phyloP scores from a whole-genome alignment of 1,284 basidiomycete genomes.

The Pholiota adiposa region DNA sequence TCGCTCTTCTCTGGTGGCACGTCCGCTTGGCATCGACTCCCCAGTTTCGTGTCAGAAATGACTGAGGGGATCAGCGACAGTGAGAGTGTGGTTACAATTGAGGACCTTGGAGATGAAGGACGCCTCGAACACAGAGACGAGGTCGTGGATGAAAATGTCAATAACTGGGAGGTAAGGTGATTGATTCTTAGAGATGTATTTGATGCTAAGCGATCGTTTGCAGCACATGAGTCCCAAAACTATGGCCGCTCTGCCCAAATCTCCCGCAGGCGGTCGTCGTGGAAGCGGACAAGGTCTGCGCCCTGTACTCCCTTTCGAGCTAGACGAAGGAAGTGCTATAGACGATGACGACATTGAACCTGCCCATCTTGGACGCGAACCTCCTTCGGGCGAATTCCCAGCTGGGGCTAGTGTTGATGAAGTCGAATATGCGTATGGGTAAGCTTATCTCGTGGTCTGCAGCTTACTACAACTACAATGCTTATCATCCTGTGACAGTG shows the following conservation, averaged over 20 bases:
- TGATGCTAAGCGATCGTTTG: neutral
- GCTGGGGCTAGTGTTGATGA: constrained; percentile 83
- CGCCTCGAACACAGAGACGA: constrained; percentile 68
- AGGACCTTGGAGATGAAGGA: constrained; percentile 81
- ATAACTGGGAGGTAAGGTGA: constrained; percentile 88
- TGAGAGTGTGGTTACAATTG: constrained; percentile 88
- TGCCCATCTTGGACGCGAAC: constrained; percentile 57
- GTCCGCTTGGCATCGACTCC: constrained; percentile 80
- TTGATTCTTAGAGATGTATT: constrained; percentile 10
- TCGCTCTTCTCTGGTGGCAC: constrained; percentile 46
- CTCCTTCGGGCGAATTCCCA: constrained; percentile 66
- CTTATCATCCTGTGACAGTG: constrained; percentile 13
- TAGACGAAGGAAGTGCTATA: constrained; percentile 73
- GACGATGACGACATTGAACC: constrained; percentile 77
- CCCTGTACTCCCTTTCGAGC: constrained; percentile 80
- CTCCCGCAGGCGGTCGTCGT: constrained; percentile 78
- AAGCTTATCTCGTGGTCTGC: constrained; percentile 33
- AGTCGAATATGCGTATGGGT: constrained; percentile 87
- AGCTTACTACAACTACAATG: neutral
- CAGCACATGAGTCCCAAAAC: constrained; percentile 95
- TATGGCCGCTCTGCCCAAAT: constrained; percentile 88
- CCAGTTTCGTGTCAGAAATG: constrained; percentile 69
- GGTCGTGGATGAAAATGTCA: constrained; percentile 77
- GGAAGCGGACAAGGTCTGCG: constrained; percentile 81
- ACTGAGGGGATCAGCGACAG: constrained; percentile 86